Base-by-base conservation (phyloP, 192 early-diverging fungal genomes). In the Podochytrium sp. region DNA sequence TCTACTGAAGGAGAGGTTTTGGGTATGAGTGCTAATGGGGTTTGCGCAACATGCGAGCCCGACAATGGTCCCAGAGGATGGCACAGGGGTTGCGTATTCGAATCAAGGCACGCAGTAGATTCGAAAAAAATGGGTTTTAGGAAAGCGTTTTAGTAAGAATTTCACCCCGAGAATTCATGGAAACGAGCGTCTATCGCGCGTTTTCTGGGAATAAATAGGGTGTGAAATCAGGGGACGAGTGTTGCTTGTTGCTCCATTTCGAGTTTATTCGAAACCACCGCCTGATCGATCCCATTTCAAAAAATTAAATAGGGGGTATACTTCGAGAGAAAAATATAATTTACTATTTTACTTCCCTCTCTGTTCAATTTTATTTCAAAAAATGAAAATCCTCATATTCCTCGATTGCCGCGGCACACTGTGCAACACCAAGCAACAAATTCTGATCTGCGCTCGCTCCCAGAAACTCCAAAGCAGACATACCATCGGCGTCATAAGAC, bases 211-310 rank as follows among this genome's bases (percentile, higher is more conserved):
- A 33, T n/a, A 10, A 38, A 16, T 12, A 53, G 5, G 23, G 0
- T 18, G 7, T 23, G 20, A 14, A 6, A 33, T 27, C 66, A 55
- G 16, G 51, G 47, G 18, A 37, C 10, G 35, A 14, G 10, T 41
- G 18, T 39, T 14, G 50, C 4, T 18, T 10, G 33, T 37, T 68
- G 10, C 4, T 68, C 20, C 20, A 51, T 20, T 55, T 68, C 27
- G 66, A 68, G 35, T 68, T 68, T 51, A 27, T 41, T 68, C 66
- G 66, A 16, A 53, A 55, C 55, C 1, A 53, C 5, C 30, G 50
- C 4, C 34, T 56, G 50, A 18, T 68, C 5, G 66, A 68, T 40
- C 55, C n/a, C 47, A n/a, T n/a, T 14, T 49, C 12, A 14, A n/a
- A n/a, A n/a, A n/a, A n/a, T n/a, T n/a, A n/a, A n/a, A n/a, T n/a